Percentiles rank a stretch among this genome's conserved stretches.
phyloP scores from a whole-genome alignment of 2,329 filamentous ascomycete species.

The Lasiodiplodia sp. region DNA sequence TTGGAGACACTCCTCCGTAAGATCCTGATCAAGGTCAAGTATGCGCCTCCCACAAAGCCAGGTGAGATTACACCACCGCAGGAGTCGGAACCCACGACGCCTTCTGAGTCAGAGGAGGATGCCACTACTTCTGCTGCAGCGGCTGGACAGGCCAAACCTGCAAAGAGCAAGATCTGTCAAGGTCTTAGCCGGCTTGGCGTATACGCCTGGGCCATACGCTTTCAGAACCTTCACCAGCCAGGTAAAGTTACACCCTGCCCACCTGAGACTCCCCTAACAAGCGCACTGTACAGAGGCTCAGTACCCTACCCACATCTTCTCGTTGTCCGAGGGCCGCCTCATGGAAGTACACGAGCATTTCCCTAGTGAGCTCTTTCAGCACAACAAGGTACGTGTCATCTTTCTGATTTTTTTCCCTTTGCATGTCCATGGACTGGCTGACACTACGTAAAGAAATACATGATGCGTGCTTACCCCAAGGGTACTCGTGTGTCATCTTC shows the following conservation, averaged over 20 bases:
- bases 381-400: constrained; percentile 65
- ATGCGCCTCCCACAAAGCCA: constrained; percentile 48
- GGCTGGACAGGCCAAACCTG: constrained; percentile 25
- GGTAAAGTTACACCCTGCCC: constrained; percentile 43
- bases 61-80: constrained; percentile 30
- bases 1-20: constrained; percentile 74
- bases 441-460: constrained; percentile 56
- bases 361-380: constrained; percentile 71
- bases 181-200: constrained; percentile 77
- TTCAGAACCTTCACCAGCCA: constrained; percentile 73
- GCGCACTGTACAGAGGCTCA: constrained; percentile 46
- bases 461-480: constrained; percentile 90
- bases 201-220: constrained; percentile 87
- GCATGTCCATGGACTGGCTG: not conserved
- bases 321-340: constrained; percentile 67
- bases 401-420: not conserved
- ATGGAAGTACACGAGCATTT: constrained; percentile 70
- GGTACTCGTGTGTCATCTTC: constrained; percentile 82
- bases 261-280: constrained; percentile 8
- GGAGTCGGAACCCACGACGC: constrained; percentile 40
- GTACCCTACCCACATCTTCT: constrained; percentile 69
- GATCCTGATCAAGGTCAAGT: constrained; percentile 68
- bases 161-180: constrained; percentile 68
- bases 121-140: constrained; percentile 31
- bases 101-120: constrained; percentile 51